Conservation (phyloP, 148 eudicot genomes). For the Dianthus caryophyllus region DNA sequence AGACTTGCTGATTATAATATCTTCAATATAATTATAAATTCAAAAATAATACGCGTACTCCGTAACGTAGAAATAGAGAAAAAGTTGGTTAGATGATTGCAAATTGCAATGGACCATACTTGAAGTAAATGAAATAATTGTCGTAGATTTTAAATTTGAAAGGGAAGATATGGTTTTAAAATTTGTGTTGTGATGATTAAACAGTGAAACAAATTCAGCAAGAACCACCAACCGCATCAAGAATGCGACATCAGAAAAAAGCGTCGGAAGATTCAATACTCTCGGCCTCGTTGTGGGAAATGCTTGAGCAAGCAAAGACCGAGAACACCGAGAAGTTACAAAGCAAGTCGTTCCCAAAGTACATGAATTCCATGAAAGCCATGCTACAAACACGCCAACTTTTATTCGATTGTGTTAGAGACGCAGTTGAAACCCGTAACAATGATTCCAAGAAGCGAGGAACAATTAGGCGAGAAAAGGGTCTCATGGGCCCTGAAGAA, state of each 20-base stretch:
- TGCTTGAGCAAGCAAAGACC: conserved; percentile 20
- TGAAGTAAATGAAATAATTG: too few species aligned
- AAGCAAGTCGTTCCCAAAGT: conserved; percentile 21
- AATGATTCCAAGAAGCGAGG: conserved; percentile 14
- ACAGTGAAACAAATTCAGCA: conserved; percentile 13
- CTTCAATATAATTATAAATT: too few species aligned
- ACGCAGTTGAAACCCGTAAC: conserved; percentile 35
- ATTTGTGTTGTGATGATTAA: not conserved
- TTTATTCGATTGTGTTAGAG: conserved; percentile 59
- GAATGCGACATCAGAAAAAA: conserved; percentile 6
- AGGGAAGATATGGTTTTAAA: too few species aligned
- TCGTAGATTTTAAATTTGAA: not conserved
- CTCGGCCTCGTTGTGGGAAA: conserved; percentile 33
- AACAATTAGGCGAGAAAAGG: conserved; percentile 13
- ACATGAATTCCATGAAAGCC: conserved; percentile 33
- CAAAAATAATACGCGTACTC: too few species aligned
- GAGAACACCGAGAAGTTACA: not conserved
- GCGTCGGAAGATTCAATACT: conserved; percentile 26
- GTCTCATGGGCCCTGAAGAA: conserved; percentile 42
- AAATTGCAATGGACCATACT: too few species aligned
- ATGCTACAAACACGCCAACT: conserved; percentile 46
- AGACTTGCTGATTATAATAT: too few species aligned
- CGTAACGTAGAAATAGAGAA: too few species aligned
- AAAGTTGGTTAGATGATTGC: too few species aligned
- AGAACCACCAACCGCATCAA: conserved; percentile 11